A percentile compares a stretch with the other conserved stretches of the same genome.
Evolutionary conservation across 805 yeast species (phyloP).

Genomic region (Sungouiozyma intestinalis): DNA sequence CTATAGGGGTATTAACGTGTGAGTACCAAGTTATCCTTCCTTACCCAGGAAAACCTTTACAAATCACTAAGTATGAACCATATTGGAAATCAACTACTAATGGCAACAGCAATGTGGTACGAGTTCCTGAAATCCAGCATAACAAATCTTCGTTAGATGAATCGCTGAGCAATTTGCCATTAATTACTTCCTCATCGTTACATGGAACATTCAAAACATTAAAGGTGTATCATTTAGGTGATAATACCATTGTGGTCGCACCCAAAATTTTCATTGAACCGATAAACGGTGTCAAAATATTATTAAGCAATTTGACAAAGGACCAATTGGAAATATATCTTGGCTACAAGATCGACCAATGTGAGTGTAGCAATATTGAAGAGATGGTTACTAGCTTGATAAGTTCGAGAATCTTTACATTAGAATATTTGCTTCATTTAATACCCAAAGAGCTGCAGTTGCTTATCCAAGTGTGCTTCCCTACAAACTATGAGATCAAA

Average conservation of each 20-base stretch:
- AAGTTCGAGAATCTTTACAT: slow-evolving; percentile 41
- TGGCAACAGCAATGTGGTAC: slow-evolving; percentile 17
- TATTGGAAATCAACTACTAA: slow-evolving; percentile 90
- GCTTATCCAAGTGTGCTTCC: slow-evolving; percentile 67
- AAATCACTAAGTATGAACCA: slow-evolving; percentile 75
- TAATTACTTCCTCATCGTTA: slow-evolving; percentile 86
- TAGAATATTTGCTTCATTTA: slow-evolving; percentile 45
- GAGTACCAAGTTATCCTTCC: slow-evolving; percentile 80
- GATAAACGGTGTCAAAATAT: slow-evolving; percentile 42
- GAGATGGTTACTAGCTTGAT: slow-evolving; percentile 19
- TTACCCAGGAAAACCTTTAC: slow-evolving; percentile 73
- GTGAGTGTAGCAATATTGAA: slow-evolving; percentile 14
- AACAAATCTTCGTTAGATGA: background rate
- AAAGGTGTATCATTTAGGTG: slow-evolving; percentile 61
- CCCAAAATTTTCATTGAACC: slow-evolving; percentile 49
- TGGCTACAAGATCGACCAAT: slow-evolving; percentile 18
- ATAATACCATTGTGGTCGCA: slow-evolving; percentile 78
- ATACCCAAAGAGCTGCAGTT: slow-evolving; percentile 54
- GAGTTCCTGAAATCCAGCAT: background rate
- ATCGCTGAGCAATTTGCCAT: slow-evolving; percentile 12
- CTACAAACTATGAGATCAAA: slow-evolving; percentile 43
- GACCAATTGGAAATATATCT: slow-evolving; percentile 26
- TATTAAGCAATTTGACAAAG: slow-evolving; percentile 45
- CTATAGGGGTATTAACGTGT: slow-evolving; percentile 72
- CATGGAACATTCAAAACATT: slow-evolving; percentile 69